Evolutionary conservation across 179 eudicot species (phyloP).

Genomic region (Silene vulgaris): DNA sequence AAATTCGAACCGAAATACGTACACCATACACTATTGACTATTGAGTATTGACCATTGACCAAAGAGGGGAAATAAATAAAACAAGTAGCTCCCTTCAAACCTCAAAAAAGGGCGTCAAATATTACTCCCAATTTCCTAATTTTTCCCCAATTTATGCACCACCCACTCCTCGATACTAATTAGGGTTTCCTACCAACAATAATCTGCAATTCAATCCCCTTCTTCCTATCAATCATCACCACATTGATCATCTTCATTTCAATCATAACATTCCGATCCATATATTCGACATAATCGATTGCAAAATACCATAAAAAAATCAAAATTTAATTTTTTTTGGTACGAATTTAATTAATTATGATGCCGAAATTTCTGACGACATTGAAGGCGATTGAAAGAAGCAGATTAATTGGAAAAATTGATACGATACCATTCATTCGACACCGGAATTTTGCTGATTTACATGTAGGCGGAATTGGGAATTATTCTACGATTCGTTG

Average conservation of each 20-base stretch:
- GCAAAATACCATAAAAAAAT: too few species aligned
- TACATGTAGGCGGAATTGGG: not conserved
- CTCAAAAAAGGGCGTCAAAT: not conserved
- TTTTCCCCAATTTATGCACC: not conserved
- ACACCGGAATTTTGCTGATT: not conserved
- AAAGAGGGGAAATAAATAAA: too few species aligned
- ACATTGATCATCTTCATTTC: conserved; percentile 6
- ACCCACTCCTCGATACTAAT: conserved; percentile 4
- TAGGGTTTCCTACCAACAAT: conserved; percentile 16
- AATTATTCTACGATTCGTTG: not conserved
- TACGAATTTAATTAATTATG: conserved; percentile 2
- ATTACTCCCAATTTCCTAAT: not conserved
- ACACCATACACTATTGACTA: too few species aligned
- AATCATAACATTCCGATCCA: not conserved
- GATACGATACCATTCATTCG: not conserved
- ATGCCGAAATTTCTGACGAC: conserved; percentile 47
- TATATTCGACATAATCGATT: not conserved
- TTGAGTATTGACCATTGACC: too few species aligned
- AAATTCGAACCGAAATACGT: too few species aligned
- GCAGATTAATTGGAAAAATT: conserved; percentile 21
- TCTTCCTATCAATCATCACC: not conserved
- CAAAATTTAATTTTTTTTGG: not conserved
- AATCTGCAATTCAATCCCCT: not conserved
- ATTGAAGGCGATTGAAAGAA: conserved; percentile 43
- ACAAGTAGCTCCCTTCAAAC: not conserved